Conservation (phyloP, 176 grass and related monocot species). For the Bonia amplexicaulis region DNA sequence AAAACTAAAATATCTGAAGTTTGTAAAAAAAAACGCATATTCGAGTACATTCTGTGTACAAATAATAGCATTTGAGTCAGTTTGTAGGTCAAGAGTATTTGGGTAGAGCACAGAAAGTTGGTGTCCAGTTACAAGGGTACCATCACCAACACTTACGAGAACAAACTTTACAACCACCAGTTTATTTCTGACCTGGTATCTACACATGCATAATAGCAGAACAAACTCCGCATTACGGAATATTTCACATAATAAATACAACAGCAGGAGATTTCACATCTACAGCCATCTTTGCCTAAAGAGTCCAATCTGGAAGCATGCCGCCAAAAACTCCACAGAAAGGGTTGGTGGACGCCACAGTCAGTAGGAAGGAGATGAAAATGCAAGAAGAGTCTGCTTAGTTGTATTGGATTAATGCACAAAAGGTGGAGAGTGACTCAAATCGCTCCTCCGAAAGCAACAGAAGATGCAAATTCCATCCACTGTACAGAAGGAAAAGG, state of each 20-base stretch:
- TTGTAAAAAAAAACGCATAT: not conserved
- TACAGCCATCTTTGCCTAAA: conserved; percentile 34
- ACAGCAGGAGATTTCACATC: conserved; percentile 10
- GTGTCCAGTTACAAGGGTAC: not conserved
- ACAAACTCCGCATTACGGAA: conserved; percentile 9
- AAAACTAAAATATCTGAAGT: not conserved
- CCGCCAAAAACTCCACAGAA: not conserved
- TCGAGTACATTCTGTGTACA: not conserved
- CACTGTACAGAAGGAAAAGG: conserved; percentile 58
- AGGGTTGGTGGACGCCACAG: not conserved
- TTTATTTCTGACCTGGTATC: conserved; percentile 25
- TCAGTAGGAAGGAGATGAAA: conserved; percentile 20
- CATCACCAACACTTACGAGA: not conserved
- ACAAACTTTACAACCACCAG: conserved; percentile 16
- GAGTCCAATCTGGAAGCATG: not conserved
- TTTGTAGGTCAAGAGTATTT: not conserved
- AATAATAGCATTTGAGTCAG: not conserved
- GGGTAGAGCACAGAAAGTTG: conserved; percentile 14
- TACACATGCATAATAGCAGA: conserved; percentile 25
- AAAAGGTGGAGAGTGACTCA: conserved; percentile 30
- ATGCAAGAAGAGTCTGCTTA: not conserved
- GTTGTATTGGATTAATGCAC: conserved; percentile 37
- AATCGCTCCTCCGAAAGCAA: conserved; percentile 23
- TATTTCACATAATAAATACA: conserved; percentile 19
- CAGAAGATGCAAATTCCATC: conserved; percentile 36